Conservation (phyloP, 2,329 filamentous ascomycete species). For the Beauveria sp. region DNA sequence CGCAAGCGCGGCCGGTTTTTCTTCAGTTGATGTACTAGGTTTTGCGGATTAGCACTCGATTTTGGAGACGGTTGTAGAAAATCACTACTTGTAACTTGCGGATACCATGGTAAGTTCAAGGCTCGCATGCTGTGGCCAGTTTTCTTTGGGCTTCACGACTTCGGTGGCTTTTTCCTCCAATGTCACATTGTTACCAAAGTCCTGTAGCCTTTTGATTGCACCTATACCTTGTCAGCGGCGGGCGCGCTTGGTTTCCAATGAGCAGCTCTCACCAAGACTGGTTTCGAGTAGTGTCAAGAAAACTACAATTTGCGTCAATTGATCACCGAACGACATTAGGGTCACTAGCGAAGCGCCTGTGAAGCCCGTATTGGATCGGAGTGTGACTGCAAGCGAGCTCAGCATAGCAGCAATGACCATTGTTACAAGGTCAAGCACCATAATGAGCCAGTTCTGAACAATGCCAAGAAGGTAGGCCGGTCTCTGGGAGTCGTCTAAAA, state of each 20-base stretch:
- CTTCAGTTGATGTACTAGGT: too few relatives aligned
- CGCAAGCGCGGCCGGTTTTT: too few relatives aligned
- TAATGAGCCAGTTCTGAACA: conserved; percentile 48
- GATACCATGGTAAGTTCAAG: conserved; percentile 15
- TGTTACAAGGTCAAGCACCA: conserved; percentile 42
- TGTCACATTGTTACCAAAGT: conserved; percentile 13
- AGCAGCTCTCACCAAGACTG: too few relatives aligned
- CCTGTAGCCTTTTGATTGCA: conserved; percentile 13
- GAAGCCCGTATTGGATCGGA: conserved; percentile 25
- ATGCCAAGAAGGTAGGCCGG: conserved; percentile 49
- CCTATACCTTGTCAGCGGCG: too few relatives aligned
- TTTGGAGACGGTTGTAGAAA: too few relatives aligned
- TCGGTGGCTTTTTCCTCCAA: conserved; percentile 13
- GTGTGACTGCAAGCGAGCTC: conserved; percentile 36
- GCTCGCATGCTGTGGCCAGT: conserved; percentile 16
- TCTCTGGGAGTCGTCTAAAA: conserved; percentile 45
- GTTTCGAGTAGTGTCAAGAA: conserved; percentile 13
- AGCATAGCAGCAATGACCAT: conserved; percentile 38
- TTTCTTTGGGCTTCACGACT: conserved; percentile 4
- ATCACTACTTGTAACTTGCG: conserved; percentile 11
- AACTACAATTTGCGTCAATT: conserved; percentile 13
- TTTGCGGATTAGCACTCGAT: too few relatives aligned
- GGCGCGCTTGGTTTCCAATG: too few relatives aligned
- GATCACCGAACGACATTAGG: conserved; percentile 28
- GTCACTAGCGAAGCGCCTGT: conserved; percentile 29